These are phyloP conservation scores for Cladosporium colombiae DNA, from an alignment of 2,329 filamentous ascomycete species.

Conservation along the genomic window DNA sequence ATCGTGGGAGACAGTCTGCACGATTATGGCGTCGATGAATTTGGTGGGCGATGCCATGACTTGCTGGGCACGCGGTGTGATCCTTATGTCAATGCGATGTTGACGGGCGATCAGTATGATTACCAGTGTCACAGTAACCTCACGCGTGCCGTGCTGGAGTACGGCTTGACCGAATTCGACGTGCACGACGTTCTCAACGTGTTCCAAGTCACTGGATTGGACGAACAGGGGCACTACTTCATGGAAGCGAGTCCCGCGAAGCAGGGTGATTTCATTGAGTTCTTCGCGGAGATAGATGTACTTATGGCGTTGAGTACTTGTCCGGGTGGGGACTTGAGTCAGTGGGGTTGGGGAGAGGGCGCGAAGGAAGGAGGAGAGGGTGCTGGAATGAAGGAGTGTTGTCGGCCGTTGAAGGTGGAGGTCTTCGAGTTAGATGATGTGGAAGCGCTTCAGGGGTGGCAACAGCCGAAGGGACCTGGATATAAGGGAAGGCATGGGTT, in stretches of 20 bases:
- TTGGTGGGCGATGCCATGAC: constrained; percentile 71
- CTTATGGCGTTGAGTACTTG: constrained; percentile 68
- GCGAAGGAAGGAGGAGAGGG: constrained; percentile 49
- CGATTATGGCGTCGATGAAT: constrained; percentile 45
- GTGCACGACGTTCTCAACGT: constrained; percentile 85
- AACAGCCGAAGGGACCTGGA: constrained; percentile 57
- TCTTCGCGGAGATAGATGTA: constrained; percentile 77
- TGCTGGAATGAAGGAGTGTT: constrained; percentile 68
- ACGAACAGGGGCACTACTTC: constrained; percentile 71
- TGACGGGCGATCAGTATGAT: constrained; percentile 71
- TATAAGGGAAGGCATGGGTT: constrained; percentile 71
- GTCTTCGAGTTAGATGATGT: constrained; percentile 61
- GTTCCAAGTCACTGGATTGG: constrained; percentile 80
- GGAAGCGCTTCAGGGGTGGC: constrained; percentile 62
- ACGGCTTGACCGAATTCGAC: constrained; percentile 69
- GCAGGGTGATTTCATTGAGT: constrained; percentile 66
- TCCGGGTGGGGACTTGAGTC: constrained; percentile 76
- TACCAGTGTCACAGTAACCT: constrained; percentile 86
- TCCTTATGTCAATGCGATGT: constrained; percentile 76
- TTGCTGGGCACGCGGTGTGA: constrained; percentile 81
- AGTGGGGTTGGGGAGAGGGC: constrained; percentile 75
- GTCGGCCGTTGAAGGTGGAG: constrained; percentile 72
- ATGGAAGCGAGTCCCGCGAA: constrained; percentile 66
- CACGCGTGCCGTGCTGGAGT: constrained; percentile 68
- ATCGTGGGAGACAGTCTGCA: constrained; percentile 65